phyloP scores from a whole-genome alignment of 768 basidiomycete genomes.

The Leccinum aurantiacum region DNA sequence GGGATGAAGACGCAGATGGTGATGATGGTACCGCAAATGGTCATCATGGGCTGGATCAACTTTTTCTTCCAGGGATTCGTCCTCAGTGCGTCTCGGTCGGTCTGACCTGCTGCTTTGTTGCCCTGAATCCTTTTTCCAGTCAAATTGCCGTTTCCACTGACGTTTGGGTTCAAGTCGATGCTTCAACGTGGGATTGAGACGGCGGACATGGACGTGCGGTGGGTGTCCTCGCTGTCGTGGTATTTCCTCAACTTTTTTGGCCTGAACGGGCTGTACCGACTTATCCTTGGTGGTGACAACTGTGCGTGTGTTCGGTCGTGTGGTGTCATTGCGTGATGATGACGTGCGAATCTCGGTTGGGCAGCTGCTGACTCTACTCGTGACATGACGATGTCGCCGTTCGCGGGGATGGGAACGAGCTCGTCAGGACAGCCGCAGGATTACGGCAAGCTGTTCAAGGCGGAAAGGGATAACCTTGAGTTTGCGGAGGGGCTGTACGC shows the following conservation, averaged over 20 bases:
- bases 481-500: constrained; percentile 83
- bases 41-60: constrained; percentile 99
- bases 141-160: constrained; percentile 95
- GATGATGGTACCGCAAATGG: constrained; percentile 98
- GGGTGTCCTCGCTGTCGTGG: constrained; percentile 99
- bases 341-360: constrained; percentile 14
- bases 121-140: constrained; percentile 48
- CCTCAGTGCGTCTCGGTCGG: constrained; percentile 65
- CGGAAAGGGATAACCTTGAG: constrained; percentile 90
- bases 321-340: constrained; percentile 13
- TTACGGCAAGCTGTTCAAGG: constrained; percentile 85
- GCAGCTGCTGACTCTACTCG: constrained; percentile 78
- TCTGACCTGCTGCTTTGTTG: neutral
- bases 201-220: constrained; percentile 95
- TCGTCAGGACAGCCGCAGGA: constrained; percentile 70
- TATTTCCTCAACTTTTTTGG: constrained; percentile 99
- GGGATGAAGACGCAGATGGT: constrained; percentile 99
- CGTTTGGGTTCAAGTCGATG: constrained; percentile 97
- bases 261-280: constrained; percentile 90
- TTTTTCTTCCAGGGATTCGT: constrained; percentile 99
- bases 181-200: constrained; percentile 95
- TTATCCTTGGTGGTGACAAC: constrained; percentile 88
- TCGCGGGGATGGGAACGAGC: constrained; percentile 51
- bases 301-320: constrained; percentile 47
- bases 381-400: constrained; percentile 71